A percentile compares a stretch with the other conserved stretches of the same genome.
Evolutionary conservation across 352 stramenopile species (phyloP).

Genomic region (Thalassiosira tumida): DNA sequence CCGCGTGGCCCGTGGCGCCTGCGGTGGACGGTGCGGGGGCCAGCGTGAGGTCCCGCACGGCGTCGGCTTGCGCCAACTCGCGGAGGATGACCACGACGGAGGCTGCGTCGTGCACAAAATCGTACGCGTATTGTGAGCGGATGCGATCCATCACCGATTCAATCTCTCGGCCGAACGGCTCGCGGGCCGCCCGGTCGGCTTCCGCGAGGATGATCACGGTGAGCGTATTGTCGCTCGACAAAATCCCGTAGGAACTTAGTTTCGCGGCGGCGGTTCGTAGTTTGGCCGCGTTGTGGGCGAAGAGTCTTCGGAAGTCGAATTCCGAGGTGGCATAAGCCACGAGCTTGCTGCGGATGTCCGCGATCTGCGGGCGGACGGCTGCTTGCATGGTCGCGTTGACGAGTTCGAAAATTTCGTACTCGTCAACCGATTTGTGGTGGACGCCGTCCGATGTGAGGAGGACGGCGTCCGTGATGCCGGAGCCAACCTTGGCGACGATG

Average conservation of each 20-base stretch:
- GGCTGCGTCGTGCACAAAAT: slow-evolving; percentile 27
- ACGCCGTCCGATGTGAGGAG: slow-evolving; percentile 11
- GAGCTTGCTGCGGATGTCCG: slow-evolving; percentile 21
- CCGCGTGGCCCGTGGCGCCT: not conserved
- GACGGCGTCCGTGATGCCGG: slow-evolving; percentile 43
- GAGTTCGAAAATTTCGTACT: slow-evolving; percentile 31
- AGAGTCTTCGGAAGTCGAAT: slow-evolving; percentile 45
- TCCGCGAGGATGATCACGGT: slow-evolving; percentile 46
- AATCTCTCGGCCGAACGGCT: slow-evolving; percentile 35
- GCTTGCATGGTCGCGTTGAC: slow-evolving; percentile 1
- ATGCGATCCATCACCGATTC: not conserved
- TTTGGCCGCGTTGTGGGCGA: slow-evolving; percentile 18
- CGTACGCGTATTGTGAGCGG: slow-evolving; percentile 32
- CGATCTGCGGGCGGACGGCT: not conserved
- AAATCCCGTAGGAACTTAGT: not conserved
- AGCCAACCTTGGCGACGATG: slow-evolving; percentile 26
- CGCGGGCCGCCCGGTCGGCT: not conserved
- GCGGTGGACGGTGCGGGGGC: slow-evolving; percentile 5
- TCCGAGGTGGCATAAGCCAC: not conserved
- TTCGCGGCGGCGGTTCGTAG: not conserved
- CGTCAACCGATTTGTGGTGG: slow-evolving; percentile 32
- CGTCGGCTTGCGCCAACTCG: slow-evolving; percentile 37
- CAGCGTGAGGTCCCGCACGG: slow-evolving; percentile 5
- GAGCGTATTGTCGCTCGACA: not conserved
- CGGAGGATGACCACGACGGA: slow-evolving; percentile 40